Base-by-base conservation (phyloP, 2,329 filamentous ascomycete species). In the Colletotrichum orchidophilum region DNA sequence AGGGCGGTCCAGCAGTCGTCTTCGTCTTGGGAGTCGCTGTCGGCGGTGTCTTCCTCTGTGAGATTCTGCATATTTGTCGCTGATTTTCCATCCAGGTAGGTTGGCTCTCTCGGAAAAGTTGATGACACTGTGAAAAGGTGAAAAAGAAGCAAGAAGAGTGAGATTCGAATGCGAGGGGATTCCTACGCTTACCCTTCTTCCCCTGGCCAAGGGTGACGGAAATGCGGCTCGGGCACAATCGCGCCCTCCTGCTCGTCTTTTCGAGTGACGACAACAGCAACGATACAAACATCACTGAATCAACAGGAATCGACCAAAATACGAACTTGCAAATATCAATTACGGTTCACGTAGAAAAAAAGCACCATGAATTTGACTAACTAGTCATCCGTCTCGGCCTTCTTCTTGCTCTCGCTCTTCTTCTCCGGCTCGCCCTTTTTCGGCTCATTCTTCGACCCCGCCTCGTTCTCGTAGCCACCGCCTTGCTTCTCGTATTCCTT, bases 401-500 rank as follows among this genome's bases (percentile, higher is more conserved):
- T 70, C 71, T 75, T 76, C 66, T 75, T 75, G 9, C 67, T 65
- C 49, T 75, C 73, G 39, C 75, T 77, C 73, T 79, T 79, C 9
- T 75, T 73, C 53, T 76, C 66, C 1, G 77, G 78, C 9, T 69
- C 66, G 24, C 78, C 78, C 68, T 74, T 77, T 70, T 77, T 75
- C 1, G 77, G 76, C 67, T 78, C 76, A 29, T 83, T 83, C 73
- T 83, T 83, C 9, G 81, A 83, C 0, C 81, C 80, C 0, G 81
- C 71, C 73, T 82, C 78, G 42, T 83, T 81, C 74, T 83, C 81
- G 60, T 83, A 83, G 1, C 75, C 81, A 4, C 82, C 81, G 1
- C 82, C 82, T 50, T 81, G 80, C 73, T 80, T 81, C 75, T 84
- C 81, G 60, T 83, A 83, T 73, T 83, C 81, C 66, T 84, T 83